Evolutionary conservation across 805 yeast genomes (phyloP), one percentile per base, ranked within the genome.

Genomic region (Saccharomycopsis malanga): DNA sequence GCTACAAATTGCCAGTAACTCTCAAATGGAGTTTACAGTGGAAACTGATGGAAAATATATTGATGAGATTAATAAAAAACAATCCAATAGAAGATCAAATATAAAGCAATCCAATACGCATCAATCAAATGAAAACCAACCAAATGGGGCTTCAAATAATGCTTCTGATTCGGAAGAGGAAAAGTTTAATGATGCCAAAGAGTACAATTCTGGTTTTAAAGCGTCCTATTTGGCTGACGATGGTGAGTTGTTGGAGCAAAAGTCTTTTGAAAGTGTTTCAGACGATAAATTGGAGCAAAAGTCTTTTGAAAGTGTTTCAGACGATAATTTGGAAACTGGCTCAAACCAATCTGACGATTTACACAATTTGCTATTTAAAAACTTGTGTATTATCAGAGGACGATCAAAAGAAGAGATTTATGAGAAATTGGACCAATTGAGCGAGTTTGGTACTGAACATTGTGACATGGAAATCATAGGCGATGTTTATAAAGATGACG

Each of bases 401-500:
- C 23, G 22, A 17, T 30, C 39, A 14, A 40, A 25, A n/a, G 24
- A 30, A 20, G 52, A 47, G 10, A 50, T 50, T 27, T 38, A 30
- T 34, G 40, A 34, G 15, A 50, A 50, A 34, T 42, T 50, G 5
- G 39, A 44, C 4, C 37, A 17, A 14, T 15, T 40, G 23, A 23
- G 34, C 37, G 22, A 18, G 15, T 15, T 15, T 15, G n/a, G 29
- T 17, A 4, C 35, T 17, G 29, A 23, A 17, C 42, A 29, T 22
- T 37, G 34, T 22, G 43, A 32, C 29, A 25, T 30, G 21, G 46
- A 45, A 18, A 32, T 48, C 14, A 39, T 51, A 20, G 54, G 54
- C 20, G 54, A 51, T 35, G 54, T 51, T 2, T 51, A 48, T 41
- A 45, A 38, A 20, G 54, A 51, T 39, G 45, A 45, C 40, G 53